Conservation (phyloP, 306 rosid species). For the Rubus parviflorus region DNA sequence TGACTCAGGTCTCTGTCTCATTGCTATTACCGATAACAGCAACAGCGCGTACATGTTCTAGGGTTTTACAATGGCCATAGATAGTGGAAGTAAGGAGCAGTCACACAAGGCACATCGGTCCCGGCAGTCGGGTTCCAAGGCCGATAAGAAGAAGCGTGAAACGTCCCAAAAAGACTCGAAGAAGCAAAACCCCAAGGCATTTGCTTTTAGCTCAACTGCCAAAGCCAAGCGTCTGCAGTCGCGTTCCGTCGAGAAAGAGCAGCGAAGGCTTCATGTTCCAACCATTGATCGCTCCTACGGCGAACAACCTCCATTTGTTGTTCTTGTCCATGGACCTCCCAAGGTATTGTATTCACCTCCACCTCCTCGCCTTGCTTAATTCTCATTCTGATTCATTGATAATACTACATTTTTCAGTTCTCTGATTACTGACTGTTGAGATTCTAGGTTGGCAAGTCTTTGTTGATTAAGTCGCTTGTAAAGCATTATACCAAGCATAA, state of each 20-base stretch:
- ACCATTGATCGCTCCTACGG: conserved; percentile 73
- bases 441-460: conserved; percentile 85
- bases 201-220: conserved; percentile 68
- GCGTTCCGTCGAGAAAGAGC: conserved; percentile 94
- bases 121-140: conserved; percentile 69
- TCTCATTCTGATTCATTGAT: no score
- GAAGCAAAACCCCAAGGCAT: conserved; percentile 74
- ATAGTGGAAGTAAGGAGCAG: conserved; percentile 51
- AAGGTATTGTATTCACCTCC: conserved; percentile 36
- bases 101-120: conserved; percentile 71
- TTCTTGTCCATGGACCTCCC: conserved; percentile 97
- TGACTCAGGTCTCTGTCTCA: no score
- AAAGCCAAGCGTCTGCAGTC: conserved; percentile 82
- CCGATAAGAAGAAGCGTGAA: conserved; percentile 50
- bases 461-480: conserved; percentile 69
- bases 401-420: no score
- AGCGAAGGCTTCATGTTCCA: conserved; percentile 86
- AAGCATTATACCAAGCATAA: conserved; percentile 91
- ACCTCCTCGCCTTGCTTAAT: no score
- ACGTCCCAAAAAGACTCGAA: conserved; percentile 36
- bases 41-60: background rate
- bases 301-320: conserved; percentile 77
- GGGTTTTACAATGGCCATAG: conserved; percentile 45
- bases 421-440: no score
- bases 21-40: no score